Conservation (phyloP, 768 basidiomycete genomes). For the Tubosaeta sp. region DNA sequence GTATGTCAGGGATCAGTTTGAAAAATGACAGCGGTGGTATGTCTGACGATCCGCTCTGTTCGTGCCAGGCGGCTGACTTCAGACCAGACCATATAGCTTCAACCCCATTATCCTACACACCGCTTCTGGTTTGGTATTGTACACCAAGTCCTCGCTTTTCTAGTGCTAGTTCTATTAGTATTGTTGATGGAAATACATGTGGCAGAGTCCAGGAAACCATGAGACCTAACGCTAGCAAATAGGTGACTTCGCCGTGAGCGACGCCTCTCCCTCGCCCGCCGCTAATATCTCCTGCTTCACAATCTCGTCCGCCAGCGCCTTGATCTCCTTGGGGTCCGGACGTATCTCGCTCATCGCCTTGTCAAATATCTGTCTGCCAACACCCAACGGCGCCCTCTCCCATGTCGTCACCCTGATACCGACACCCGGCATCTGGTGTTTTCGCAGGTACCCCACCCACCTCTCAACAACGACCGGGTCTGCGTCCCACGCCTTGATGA, state of each 20-base stretch:
- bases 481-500: constrained; percentile 89
- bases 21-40: not conserved
- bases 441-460: constrained; percentile 76
- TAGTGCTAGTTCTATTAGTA: not conserved
- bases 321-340: constrained; percentile 33
- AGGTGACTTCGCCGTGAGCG: not conserved
- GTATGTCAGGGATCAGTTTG: not conserved
- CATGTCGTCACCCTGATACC: constrained; percentile 80
- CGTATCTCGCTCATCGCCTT: constrained; percentile 34
- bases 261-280: constrained; percentile 4
- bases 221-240: not conserved
- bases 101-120: not conserved
- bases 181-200: constrained; percentile 11
- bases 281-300: constrained; percentile 28
- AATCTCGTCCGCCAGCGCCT: constrained; percentile 40
- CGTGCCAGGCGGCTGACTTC: not conserved
- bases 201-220: not conserved
- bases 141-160: not conserved
- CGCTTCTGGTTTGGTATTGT: not conserved
- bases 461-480: constrained; percentile 70
- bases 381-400: constrained; percentile 58
- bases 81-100: not conserved
- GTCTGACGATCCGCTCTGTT: too few species aligned
- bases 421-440: constrained; percentile 78
- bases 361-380: constrained; percentile 40